These are phyloP conservation scores for Saccharata proteae DNA, from an alignment of 2,329 filamentous ascomycete genomes.

Conservation along the genomic window DNA sequence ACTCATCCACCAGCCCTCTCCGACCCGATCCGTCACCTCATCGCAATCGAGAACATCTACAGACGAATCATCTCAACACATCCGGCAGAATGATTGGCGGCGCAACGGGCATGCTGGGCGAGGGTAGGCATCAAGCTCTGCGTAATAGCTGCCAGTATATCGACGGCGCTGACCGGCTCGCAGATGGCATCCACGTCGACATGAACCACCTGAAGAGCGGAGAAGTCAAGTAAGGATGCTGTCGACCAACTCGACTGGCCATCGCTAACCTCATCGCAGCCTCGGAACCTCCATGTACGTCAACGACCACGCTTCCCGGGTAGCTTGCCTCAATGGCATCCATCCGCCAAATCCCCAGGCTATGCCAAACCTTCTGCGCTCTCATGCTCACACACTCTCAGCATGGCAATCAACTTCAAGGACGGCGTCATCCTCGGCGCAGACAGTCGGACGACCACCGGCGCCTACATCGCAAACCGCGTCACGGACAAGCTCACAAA, in stretches of 20 bases:
- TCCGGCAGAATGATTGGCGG: too few species aligned
- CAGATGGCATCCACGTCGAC: conserved; percentile 98
- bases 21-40: background rate
- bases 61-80: too few species aligned
- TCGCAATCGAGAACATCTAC: conserved; percentile 3
- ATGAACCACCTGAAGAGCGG: conserved; percentile 99
- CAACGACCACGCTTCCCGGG: too few species aligned
- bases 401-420: conserved; percentile 99
- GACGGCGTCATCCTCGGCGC: conserved; percentile 96
- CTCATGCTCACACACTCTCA: conserved; percentile 29
- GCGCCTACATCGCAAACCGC: conserved; percentile 96
- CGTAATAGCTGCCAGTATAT: too few species aligned
- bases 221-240: conserved; percentile 77
- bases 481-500: conserved; percentile 98
- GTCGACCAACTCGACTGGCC: background rate
- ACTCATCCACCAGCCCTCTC: background rate
- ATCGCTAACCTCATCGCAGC: conserved; percentile 34
- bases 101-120: conserved; percentile 25
- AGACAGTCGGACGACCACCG: conserved; percentile 94
- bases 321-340: too few species aligned
- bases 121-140: conserved; percentile 20
- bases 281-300: conserved; percentile 93
- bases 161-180: conserved; percentile 16
- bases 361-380: conserved; percentile 12
- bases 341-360: conserved; percentile 11